Evolutionary conservation across 768 basidiomycete species (phyloP), one percentile per base, ranked within the genome.

Genomic region (Rhodosporidiobolus sp.): DNA sequence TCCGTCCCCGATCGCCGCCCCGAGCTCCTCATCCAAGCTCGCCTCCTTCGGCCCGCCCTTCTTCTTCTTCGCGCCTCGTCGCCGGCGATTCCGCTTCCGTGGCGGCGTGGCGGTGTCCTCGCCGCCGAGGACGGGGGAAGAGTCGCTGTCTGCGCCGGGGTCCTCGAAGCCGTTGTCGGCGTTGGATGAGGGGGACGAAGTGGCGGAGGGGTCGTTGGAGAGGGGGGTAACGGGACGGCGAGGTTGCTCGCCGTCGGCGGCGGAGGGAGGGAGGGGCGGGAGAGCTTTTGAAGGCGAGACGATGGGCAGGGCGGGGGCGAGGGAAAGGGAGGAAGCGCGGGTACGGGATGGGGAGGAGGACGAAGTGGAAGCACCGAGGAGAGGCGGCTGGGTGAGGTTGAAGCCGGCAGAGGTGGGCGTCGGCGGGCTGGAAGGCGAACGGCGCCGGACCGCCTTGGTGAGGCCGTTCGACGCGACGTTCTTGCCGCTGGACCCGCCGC

Each of bases 41-140:
- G 58, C 45, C 58, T 38, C 20, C 17, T 43, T 65, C 20, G 60
- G 65, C 49, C 32, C 49, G 24, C 67, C 68, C 60, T 76, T 77
- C 62, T 78, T 79, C 72, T 69, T 72, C 52, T 75, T 75, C 14
- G 70, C 74, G 26, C 74, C 64, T 16, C 74, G 46, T 5, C 68
- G 30, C 17, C 75, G 34, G n/a, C 71, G 34, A 46, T 72, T 55
- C 68, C 45, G 72, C 74, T 58, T 73, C 65, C 72, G 70, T 20
- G 70, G 65, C 30, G 66, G 55, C 0, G 66, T 48, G 4, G 62
- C 63, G 22, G 52, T 28, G 12, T 55, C 72, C n/a, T 70, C 77
- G 45, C 72, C 69, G 45, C 75, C 79, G 35, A 72, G 80, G 28
- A 77, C 78, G 12, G 76, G 79, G 32, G 82, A 82, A 1, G 80